Percentiles rank a stretch among this genome's conserved stretches.
phyloP scores from a whole-genome alignment of 257 asterid species.

The Datura wrightii region DNA sequence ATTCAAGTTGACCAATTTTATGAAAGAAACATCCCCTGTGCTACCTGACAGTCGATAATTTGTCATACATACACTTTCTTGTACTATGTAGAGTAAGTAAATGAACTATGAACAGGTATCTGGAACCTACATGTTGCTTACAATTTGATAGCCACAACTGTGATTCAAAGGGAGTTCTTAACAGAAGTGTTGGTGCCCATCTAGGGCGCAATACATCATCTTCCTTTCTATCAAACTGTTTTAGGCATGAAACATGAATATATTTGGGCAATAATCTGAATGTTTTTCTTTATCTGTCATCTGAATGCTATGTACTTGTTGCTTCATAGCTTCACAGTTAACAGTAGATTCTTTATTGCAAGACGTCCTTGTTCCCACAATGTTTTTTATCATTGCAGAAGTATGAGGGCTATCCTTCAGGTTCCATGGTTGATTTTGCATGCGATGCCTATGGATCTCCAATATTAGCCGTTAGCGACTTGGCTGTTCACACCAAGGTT shows the following conservation, averaged over 20 bases:
- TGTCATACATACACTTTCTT: neutral
- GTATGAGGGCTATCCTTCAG: slow-evolving; percentile 93
- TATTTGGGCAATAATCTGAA: neutral
- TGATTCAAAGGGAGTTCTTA: slow-evolving; percentile 16
- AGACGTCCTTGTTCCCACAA: neutral
- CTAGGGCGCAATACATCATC: neutral
- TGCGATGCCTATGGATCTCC: slow-evolving; percentile 94
- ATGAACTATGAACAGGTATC: neutral
- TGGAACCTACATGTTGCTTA: slow-evolving; percentile 13
- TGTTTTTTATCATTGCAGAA: slow-evolving; percentile 55
- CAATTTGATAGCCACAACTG: slow-evolving; percentile 8
- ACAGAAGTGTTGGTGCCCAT: neutral
- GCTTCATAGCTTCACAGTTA: slow-evolving; percentile 3
- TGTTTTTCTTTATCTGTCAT: neutral
- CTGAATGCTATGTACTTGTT: neutral
- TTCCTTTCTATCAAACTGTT: neutral
- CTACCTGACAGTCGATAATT: neutral
- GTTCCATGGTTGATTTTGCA: slow-evolving; percentile 94
- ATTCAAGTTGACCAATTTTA: neutral
- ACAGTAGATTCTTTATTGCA: slow-evolving; percentile 7
- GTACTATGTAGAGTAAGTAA: slow-evolving; percentile 22
- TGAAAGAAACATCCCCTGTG: slow-evolving; percentile 16
- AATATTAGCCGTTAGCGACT: slow-evolving; percentile 74
- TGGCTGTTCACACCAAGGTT: slow-evolving; percentile 95
- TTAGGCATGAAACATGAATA: neutral